Evolutionary conservation across 1,284 basidiomycete genomes (phyloP), one percentile per base, ranked within the genome.

Genomic region (Ceratobasidium sp.): DNA sequence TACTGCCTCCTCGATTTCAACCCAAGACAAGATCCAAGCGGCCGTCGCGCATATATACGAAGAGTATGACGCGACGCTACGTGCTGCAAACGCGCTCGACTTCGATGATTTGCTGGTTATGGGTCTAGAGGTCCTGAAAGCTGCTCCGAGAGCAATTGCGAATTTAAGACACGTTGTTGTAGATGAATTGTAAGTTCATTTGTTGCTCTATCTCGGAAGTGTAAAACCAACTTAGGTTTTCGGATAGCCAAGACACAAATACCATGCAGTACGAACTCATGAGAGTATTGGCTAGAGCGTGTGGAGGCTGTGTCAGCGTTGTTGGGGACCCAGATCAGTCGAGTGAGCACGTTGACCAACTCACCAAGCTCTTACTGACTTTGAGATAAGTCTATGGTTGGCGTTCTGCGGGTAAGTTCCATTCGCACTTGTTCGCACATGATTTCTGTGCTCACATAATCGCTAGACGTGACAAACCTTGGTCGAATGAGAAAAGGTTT

Each of bases 261-360:
- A 89, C 88, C 1, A 92, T 92, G 6, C 96, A 97, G 84, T 97
- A 96, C 83, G 89, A 93, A 80, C 89, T 97, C 44, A 94, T 97
- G 92, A 87, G 86, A 77, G 87, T 89, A n/a, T 90, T 97, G 76
- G 93, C 91, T 0, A 82, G 87, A 15, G 84, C 85, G 0, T 84
- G 86, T 48, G 85, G 54, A 42, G 64, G 87, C 50, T 90, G 92
- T 79, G 88, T 96, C 40, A 96, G 93, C 4, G 90, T 97, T 52
- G 96, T 98, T 3, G 96, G 96, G 0, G 96, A 98, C 85, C 96
- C 96, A 0, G 96, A 98, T 84, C 96, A 97, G 83, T 95, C 94
- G 4, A 97, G 92, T 92, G 78, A 68, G 87, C 82, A 52, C 17
- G 1, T 28, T 38, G n/a, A 66, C 40, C 56, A 42, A 0, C 42